Base-by-base conservation (phyloP, 805 yeast genomes). In the Candida koratica region DNA sequence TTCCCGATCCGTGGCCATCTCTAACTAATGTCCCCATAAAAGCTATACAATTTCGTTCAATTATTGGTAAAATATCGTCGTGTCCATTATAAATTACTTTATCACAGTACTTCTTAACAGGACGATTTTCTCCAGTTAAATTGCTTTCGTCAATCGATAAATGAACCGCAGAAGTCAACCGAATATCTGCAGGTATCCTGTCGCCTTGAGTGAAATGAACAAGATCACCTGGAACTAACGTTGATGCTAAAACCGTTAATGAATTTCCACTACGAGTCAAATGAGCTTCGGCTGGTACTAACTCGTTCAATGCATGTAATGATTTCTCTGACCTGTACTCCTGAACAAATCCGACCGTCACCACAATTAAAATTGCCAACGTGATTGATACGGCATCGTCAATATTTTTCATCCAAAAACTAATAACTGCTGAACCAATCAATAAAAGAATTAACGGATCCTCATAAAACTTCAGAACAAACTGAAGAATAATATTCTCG, bases 11-110 rank as follows among this genome's bases (percentile, higher is more conserved):
- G 50, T 84, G 89, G 18, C 99, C 99, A 55, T 87, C 95, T 50
- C 96, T 79, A 5, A 93, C 97, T 49, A 93, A 69, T 2, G 99
- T 93, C 35, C 99, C 98, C 98, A 93, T 93, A 56, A 77, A 90
- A 2, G 95, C 97, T 43, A 88, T 84, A 40, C 81, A 79, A 13
- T 66, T 63, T 53, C 97, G 79, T 38, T 81, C 84, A 38, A 80
- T 76, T 31, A 84, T 68, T 12, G 86, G 77, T 11, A 77, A 62
- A 8, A 65, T 59, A 14, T 53, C 58, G 28, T 54, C 51, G 24
- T 32, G 34, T n/a, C 34, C 34, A 16, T 43, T 47, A 25, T 27
- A 28, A 11, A 19, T n/a, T 5, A 28, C 5, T 22, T 37, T 19
- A 2, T 73, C 79, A 3, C 68, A 56, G 4, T 61, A 55, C 53